Evolutionary conservation across 1,284 basidiomycete genomes (phyloP).

Genomic region (Porogramme epimiltina): DNA sequence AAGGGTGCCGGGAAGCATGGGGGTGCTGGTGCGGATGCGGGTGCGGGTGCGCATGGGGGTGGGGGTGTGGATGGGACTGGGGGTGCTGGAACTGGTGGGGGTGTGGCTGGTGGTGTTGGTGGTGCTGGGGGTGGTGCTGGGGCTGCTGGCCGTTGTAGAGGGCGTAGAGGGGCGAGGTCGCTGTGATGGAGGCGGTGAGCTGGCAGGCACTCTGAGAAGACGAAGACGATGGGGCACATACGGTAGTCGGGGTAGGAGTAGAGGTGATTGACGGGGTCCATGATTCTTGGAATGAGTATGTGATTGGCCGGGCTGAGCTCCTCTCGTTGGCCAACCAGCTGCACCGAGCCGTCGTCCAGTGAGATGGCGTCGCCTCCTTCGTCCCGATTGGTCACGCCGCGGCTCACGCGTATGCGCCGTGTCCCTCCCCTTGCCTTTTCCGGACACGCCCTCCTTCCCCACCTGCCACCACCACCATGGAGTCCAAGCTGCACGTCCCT

Average conservation of each 20-base stretch:
- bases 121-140: constrained; percentile 14
- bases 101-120: constrained; percentile 12
- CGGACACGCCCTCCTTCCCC: constrained; percentile 19
- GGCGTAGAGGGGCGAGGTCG: constrained; percentile 17
- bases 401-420: too few relatives aligned
- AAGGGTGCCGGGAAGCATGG: constrained; percentile 29
- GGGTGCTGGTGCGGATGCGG: constrained; percentile 22
- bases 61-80: constrained; percentile 22
- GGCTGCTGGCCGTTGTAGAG: constrained; percentile 31
- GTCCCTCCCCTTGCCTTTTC: constrained; percentile 20
- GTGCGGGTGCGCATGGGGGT: constrained; percentile 14
- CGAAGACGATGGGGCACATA: constrained; percentile 25
- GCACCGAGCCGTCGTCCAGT: constrained; percentile 22
- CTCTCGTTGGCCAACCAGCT: constrained; percentile 21
- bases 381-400: constrained; percentile 24
- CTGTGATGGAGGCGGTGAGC: constrained; percentile 7
- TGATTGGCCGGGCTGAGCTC: constrained; percentile 26
- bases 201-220: neutral
- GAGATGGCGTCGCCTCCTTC: constrained; percentile 15
- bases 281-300: constrained; percentile 43
- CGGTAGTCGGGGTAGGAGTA: constrained; percentile 52
- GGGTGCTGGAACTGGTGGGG: constrained; percentile 11
- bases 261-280: constrained; percentile 66
- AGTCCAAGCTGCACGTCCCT: constrained; percentile 45
- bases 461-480: constrained; percentile 43